Base-by-base conservation (phyloP, 192 early-diverging fungal genomes). In the Linnemannia zychae region DNA sequence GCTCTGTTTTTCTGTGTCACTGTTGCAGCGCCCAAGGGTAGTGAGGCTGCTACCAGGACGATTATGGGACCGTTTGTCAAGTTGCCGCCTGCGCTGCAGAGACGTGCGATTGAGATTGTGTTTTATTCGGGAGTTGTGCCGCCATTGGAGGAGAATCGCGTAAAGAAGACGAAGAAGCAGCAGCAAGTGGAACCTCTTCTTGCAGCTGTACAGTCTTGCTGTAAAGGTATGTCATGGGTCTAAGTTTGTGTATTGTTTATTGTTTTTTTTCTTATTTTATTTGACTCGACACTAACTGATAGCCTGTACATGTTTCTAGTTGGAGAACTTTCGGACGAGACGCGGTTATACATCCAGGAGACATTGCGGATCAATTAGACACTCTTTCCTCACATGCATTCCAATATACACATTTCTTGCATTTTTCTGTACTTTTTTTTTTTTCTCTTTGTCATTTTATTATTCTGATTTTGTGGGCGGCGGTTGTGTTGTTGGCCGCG, bases 81-180 rank as follows among this genome's bases (percentile, higher is more conserved):
- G 0, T 37, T 91, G 34, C 88, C 90, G 2, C 63, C 70, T n/a
- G 79, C 76, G 28, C 75, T 88, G 15, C 90, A 91, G 75, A 80
- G 80, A 47, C 75, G 86, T 12, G 90, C 89, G 24, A 69, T 91
- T 70, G 88, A 91, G 79, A 88, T 90, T 77, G 85, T 91, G 13
- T 82, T 76, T 67, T 91, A 88, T 75, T 71, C 78, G 0, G 83
- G 78, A 0, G 78, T 75, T 17, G 47, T 67, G 6, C 24, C 15
- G 4, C 20, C 52, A 0, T 31, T 53, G 13, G 71, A 18, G 12
- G 79, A 69, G n/a, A 15, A 67, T 1, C 24, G 17, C 2, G 67
- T n/a, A 2, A 31, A 48, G 31, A 74, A 37, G 12, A 71, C 71
- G 16, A 79, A 79, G n/a, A 24, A 48, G 31, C 37, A 48, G 38